phyloP scores from a whole-genome alignment of 177 flowering plant genomes.

The Tripterygium wilfordii region DNA sequence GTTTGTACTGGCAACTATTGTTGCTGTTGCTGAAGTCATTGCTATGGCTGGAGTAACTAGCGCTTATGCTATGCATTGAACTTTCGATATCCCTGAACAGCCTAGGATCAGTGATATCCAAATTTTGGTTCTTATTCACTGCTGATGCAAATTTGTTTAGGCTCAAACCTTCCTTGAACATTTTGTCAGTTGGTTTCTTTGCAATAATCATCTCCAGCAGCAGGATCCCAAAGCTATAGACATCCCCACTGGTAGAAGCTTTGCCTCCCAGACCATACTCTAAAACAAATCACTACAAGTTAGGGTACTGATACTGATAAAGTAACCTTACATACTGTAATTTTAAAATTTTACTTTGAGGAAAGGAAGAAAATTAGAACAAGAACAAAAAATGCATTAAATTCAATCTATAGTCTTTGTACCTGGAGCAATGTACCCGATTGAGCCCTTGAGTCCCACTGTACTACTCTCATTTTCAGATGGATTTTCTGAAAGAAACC shows the following conservation, averaged over 20 bases:
- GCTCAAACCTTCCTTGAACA: conserved; percentile 2
- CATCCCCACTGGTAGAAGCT: conserved; percentile 5
- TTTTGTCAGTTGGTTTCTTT: conserved; percentile 5
- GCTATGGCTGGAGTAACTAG: too few relatives aligned
- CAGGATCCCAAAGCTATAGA: conserved; percentile 9
- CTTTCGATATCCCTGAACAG: too few relatives aligned
- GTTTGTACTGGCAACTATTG: too few relatives aligned
- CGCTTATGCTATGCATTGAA: too few relatives aligned
- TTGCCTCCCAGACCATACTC: conserved; percentile 10
- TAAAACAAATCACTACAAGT: neutral
- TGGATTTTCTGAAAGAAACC: conserved; percentile 7
- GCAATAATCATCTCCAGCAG: conserved; percentile 1
- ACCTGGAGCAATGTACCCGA: conserved; percentile 25
- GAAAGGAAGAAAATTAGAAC: too few relatives aligned
- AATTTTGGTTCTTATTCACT: too few relatives aligned
- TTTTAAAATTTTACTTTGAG: too few relatives aligned
- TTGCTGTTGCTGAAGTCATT: too few relatives aligned
- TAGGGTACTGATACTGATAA: neutral
- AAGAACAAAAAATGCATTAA: too few relatives aligned
- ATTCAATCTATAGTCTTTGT: too few relatives aligned
- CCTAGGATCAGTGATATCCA: too few relatives aligned
- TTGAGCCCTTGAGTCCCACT: conserved; percentile 13
- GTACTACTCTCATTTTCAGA: conserved; percentile 2
- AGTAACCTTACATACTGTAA: too few relatives aligned
- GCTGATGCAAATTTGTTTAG: neutral